These are phyloP conservation scores for Sphaerulina musiva DNA, from an alignment of 2,329 filamentous ascomycete genomes.

Conservation along the genomic window DNA sequence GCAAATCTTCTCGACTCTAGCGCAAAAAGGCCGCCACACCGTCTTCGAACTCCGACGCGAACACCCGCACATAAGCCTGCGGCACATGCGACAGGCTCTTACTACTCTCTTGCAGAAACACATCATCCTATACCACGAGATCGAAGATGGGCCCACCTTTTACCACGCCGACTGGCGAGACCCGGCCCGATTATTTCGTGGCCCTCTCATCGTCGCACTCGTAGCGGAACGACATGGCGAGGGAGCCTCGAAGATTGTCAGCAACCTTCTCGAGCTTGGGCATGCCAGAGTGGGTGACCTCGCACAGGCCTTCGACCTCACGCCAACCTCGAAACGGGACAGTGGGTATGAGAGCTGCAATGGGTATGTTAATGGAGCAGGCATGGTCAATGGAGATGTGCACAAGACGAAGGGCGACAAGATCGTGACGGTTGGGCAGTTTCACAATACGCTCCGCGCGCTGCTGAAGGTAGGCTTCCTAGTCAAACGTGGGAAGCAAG, in stretches of 20 bases:
- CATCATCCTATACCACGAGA: conserved; percentile 42
- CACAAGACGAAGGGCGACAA: conserved; percentile 19
- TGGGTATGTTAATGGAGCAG: conserved; percentile 21
- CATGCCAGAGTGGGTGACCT: conserved; percentile 68
- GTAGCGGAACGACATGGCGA: conserved; percentile 67
- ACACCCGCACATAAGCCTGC: conserved; percentile 64
- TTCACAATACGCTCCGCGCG: conserved; percentile 41
- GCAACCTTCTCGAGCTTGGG: conserved; percentile 68
- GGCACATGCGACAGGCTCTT: conserved; percentile 73
- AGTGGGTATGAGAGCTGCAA: conserved; percentile 24
- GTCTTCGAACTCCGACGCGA: conserved; percentile 59
- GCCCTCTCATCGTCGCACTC: conserved; percentile 72
- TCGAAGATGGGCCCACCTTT: conserved; percentile 53
- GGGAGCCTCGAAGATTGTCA: conserved; percentile 67
- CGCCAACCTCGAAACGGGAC: conserved; percentile 27
- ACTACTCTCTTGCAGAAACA: conserved; percentile 83
- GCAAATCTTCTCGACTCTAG: conserved; percentile 77
- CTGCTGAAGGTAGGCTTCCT: conserved; percentile 61
- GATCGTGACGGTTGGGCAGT: conserved; percentile 36
- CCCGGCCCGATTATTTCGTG: conserved; percentile 75
- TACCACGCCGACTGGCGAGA: conserved; percentile 79
- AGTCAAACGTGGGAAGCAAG: conserved; percentile 50
- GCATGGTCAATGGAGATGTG: conserved; percentile 17
- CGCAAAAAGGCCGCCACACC: conserved; percentile 70
- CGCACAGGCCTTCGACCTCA: conserved; percentile 54